Evolutionary conservation across 257 asterid genomes (phyloP).

Genomic region (Salvia splendens): DNA sequence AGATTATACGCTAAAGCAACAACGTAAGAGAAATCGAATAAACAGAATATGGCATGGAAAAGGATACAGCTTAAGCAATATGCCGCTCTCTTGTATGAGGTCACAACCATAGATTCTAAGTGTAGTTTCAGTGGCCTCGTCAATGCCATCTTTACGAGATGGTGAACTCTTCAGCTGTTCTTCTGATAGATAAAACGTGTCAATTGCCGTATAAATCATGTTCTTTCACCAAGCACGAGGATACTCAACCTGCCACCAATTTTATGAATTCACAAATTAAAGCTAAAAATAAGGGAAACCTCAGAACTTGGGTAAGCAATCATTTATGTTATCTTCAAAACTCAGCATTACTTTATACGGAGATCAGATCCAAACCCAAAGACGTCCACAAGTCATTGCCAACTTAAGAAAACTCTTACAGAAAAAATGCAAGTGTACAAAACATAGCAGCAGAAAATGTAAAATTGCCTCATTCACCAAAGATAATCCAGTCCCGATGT

Average conservation of each 20-base stretch:
- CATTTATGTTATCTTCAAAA: constrained; percentile 5
- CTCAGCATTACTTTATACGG: neutral
- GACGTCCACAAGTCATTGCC: neutral
- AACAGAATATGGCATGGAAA: constrained; percentile 24
- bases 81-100: constrained; percentile 94
- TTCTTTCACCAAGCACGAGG: constrained; percentile 29
- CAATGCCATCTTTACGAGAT: constrained; percentile 81
- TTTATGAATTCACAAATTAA: neutral
- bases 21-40: constrained; percentile 1
- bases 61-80: constrained; percentile 90
- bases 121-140: constrained; percentile 74
- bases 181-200: constrained; percentile 81
- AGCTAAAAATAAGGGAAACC: neutral
- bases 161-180: constrained; percentile 80
- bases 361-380: neutral
- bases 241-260: constrained; percentile 32
- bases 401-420: constrained; percentile 8
- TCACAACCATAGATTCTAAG: constrained; percentile 94
- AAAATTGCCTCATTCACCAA: neutral
- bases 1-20: neutral
- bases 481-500: neutral
- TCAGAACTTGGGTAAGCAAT: neutral
- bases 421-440: neutral
- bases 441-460: neutral
- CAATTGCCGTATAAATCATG: constrained; percentile 90